phyloP scores from a whole-genome alignment of 768 basidiomycete species.

The Dentipellis fragilis region DNA sequence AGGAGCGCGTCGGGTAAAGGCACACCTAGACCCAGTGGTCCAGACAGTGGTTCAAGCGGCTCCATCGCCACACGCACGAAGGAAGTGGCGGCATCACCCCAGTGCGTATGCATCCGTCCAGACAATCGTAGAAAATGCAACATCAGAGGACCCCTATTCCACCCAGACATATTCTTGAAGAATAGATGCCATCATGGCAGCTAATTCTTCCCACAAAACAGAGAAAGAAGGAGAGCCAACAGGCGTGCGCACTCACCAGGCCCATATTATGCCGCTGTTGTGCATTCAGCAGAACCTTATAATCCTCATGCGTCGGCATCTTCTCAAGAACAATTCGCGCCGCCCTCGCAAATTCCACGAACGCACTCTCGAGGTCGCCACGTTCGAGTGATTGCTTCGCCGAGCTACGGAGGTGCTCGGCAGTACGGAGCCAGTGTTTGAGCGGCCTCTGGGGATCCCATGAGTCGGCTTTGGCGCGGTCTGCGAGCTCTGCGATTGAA shows the following conservation, averaged over 20 bases:
- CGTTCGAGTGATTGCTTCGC: constrained; percentile 36
- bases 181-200: constrained; percentile 1
- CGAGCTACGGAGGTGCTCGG: constrained; percentile 50
- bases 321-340: constrained; percentile 74
- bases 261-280: constrained; percentile 59
- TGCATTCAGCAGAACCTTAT: constrained; percentile 39
- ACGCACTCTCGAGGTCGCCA: constrained; percentile 60
- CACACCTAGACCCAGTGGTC: too few relatives aligned
- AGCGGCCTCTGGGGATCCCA: constrained; percentile 51
- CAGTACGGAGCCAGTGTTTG: constrained; percentile 57
- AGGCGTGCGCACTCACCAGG: constrained; percentile 40
- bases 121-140: too few relatives aligned
- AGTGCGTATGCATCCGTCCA: too few relatives aligned
- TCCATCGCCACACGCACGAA: too few relatives aligned
- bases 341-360: constrained; percentile 61
- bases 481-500: constrained; percentile 58
- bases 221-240: constrained; percentile 2
- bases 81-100: too few relatives aligned
- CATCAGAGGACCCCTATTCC: too few relatives aligned
- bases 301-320: constrained; percentile 65
- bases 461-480: constrained; percentile 42
- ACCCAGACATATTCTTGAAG: neutral
- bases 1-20: too few relatives aligned
- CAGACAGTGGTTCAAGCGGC: too few relatives aligned
- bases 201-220: neutral